A percentile compares a stretch with the other conserved stretches of the same genome.
phyloP scores from a whole-genome alignment of 345 rosid genomes.

The Gynandropsis gynandra region DNA sequence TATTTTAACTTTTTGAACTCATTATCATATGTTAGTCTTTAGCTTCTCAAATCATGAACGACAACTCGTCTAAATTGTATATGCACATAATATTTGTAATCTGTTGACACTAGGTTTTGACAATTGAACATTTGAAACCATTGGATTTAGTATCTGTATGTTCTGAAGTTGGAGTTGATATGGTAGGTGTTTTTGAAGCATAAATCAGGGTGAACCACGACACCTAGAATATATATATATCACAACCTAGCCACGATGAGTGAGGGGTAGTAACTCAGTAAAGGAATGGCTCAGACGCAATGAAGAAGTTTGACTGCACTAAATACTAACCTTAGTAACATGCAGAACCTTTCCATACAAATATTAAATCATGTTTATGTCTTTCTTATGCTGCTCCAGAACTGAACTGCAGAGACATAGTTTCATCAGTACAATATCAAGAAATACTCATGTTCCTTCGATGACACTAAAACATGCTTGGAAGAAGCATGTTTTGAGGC shows the following conservation, averaged over 20 bases:
- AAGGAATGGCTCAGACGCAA: not conserved
- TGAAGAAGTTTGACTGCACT: slow-evolving; percentile 4
- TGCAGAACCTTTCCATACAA: slow-evolving; percentile 37
- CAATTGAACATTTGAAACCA: no score
- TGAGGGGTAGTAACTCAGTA: slow-evolving; percentile 22
- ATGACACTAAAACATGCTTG: no score
- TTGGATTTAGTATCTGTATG: no score
- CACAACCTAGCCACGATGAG: slow-evolving; percentile 35
- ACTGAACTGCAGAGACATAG: slow-evolving; percentile 36
- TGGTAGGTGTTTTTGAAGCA: no score
- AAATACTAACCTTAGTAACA: slow-evolving; percentile 40
- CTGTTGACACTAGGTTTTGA: no score
- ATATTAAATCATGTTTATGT: slow-evolving; percentile 46
- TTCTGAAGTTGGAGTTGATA: no score
- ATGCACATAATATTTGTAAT: no score
- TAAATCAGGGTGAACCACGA: no score
- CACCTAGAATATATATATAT: slow-evolving; percentile 42
- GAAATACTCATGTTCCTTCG: not conserved
- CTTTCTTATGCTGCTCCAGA: slow-evolving; percentile 44
- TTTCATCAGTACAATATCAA: slow-evolving; percentile 1
- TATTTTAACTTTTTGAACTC: no score
- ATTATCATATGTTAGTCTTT: no score
- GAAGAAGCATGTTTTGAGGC: not conserved
- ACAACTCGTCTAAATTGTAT: no score
- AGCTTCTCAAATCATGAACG: no score